A percentile compares a stretch with the other conserved stretches of the same genome.
phyloP scores from a whole-genome alignment of 1,284 basidiomycete genomes.

The Microbotryum saponariae region DNA sequence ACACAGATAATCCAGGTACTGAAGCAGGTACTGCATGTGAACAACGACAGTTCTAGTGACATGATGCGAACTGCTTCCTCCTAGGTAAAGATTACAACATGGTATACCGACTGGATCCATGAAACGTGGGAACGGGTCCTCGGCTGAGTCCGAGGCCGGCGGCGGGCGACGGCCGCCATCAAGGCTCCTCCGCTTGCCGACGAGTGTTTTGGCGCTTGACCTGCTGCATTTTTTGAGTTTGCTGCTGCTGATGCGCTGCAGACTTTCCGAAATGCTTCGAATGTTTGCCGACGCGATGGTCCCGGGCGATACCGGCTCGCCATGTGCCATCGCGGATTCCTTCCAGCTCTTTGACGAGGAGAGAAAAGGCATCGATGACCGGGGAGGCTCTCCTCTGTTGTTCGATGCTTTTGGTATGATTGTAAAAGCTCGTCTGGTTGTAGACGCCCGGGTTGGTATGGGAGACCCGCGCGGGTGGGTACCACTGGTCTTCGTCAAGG shows the following conservation, averaged over 20 bases:
- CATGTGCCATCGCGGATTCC: slow-evolving; percentile 22
- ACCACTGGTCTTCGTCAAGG: slow-evolving; percentile 15
- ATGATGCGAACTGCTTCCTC: too few species aligned
- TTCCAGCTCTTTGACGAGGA: slow-evolving; percentile 23
- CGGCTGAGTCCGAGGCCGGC: too few species aligned
- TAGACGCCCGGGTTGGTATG: neutral
- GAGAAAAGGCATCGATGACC: slow-evolving; percentile 22
- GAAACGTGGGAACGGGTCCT: too few species aligned
- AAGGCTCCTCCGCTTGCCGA: too few species aligned
- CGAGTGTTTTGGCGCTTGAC: too few species aligned
- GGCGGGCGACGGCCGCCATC: too few species aligned
- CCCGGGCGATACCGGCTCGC: slow-evolving; percentile 16
- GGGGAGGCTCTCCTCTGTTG: slow-evolving; percentile 3
- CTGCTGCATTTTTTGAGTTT: too few species aligned
- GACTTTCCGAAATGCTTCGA: slow-evolving; percentile 8
- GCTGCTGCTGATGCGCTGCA: neutral
- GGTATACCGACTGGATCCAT: too few species aligned
- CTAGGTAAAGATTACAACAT: too few species aligned
- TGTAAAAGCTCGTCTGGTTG: slow-evolving; percentile 6
- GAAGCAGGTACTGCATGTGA: too few species aligned
- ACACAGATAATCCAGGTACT: too few species aligned
- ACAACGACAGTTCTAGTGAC: too few species aligned
- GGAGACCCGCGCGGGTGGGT: neutral
- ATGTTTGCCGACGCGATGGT: slow-evolving; percentile 13
- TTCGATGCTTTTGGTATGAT: slow-evolving; percentile 6